These are phyloP conservation scores for Penicillium sp. DNA, from an alignment of 2,329 filamentous ascomycete species.

Conservation along the genomic window DNA sequence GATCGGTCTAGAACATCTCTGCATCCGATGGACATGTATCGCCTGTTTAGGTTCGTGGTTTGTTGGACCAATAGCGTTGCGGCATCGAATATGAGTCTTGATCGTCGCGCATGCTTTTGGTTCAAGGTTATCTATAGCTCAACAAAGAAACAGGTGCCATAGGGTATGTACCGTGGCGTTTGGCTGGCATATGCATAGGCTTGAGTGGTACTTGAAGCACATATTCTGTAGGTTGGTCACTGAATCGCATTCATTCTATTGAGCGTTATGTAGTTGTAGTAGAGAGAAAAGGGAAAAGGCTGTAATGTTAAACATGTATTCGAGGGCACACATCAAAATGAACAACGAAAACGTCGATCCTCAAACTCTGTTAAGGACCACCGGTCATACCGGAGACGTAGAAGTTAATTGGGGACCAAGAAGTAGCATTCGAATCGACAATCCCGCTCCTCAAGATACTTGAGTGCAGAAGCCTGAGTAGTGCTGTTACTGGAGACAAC, in stretches of 20 bases:
- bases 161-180: background rate
- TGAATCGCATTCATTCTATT: background rate
- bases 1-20: background rate
- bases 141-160: background rate
- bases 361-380: background rate
- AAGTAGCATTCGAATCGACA: background rate
- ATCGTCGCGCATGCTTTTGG: background rate
- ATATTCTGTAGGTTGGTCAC: background rate
- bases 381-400: background rate
- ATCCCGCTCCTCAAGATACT: background rate
- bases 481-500: background rate
- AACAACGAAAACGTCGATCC: too few species aligned
- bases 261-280: background rate
- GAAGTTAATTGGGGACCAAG: background rate
- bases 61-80: background rate
- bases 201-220: background rate
- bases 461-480: background rate
- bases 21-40: background rate
- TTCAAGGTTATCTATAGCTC: background rate
- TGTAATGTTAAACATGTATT: background rate
- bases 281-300: background rate
- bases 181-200: background rate
- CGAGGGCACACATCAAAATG: background rate
- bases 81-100: background rate
- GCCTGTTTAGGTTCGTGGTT: background rate